phyloP scores from a whole-genome alignment of 139 green algal species.

The Micromonas commoda region DNA sequence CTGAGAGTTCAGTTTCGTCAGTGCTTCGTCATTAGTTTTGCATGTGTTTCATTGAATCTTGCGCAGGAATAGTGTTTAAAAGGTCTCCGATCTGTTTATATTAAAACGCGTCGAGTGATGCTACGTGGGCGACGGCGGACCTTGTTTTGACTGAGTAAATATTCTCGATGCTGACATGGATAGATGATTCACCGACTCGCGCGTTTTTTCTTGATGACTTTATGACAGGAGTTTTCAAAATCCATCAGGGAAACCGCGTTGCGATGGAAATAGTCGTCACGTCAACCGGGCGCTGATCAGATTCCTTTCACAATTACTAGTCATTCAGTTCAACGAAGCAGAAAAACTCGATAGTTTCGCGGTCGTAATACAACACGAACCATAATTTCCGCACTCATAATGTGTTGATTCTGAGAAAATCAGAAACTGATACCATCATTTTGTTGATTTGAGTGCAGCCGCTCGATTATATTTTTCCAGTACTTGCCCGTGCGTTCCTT shows the following conservation, averaged over 20 bases:
- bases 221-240: background rate
- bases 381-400: constrained; percentile 1
- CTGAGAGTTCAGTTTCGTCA: no score
- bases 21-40: no score
- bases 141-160: no score
- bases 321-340: background rate
- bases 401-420: constrained; percentile 1
- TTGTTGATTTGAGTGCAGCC: background rate
- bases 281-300: background rate
- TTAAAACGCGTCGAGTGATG: no score
- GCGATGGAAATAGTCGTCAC: background rate
- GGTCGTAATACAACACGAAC: background rate
- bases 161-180: no score
- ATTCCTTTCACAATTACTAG: background rate
- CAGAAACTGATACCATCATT: background rate
- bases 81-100: no score
- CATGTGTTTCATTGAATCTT: no score
- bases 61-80: no score
- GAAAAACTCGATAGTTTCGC: background rate
- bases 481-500: background rate
- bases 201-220: no score
- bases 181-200: no score
- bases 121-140: no score
- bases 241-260: background rate
- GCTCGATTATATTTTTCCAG: constrained; percentile 12